Evolutionary conservation across 768 basidiomycete species (phyloP).

Genomic region (Leccinum pellstonianum): DNA sequence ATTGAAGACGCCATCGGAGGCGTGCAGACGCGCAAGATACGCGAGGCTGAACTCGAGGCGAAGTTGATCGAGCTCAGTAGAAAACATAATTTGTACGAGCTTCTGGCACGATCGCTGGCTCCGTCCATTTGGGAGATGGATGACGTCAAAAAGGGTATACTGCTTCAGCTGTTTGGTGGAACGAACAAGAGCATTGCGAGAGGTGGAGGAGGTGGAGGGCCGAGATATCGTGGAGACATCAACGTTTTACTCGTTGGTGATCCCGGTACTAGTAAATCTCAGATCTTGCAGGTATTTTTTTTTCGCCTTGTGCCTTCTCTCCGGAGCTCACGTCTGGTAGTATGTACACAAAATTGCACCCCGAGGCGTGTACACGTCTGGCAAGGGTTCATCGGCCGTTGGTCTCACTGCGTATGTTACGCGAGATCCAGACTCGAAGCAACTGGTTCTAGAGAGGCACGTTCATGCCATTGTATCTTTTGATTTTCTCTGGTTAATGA

Average conservation of each 20-base stretch:
- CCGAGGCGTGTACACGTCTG: constrained; percentile 95
- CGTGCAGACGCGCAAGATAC: constrained; percentile 35
- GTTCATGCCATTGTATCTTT: constrained; percentile 9
- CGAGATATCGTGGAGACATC: constrained; percentile 96
- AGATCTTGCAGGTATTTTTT: constrained; percentile 77
- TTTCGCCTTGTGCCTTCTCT: not conserved
- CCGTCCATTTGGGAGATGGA: constrained; percentile 99
- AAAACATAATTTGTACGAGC: constrained; percentile 80
- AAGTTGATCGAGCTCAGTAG: constrained; percentile 71
- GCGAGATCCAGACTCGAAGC: constrained; percentile 96
- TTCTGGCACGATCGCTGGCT: constrained; percentile 81
- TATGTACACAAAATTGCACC: constrained; percentile 99
- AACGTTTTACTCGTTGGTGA: constrained; percentile 97
- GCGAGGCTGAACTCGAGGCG: constrained; percentile 73
- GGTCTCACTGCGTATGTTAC: constrained; percentile 99
- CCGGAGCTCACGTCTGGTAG: constrained; percentile 38
- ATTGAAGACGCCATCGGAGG: constrained; percentile 48
- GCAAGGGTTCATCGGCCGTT: constrained; percentile 97
- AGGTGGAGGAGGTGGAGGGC: constrained; percentile 94
- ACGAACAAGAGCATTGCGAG: constrained; percentile 94
- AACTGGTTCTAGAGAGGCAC: constrained; percentile 93
- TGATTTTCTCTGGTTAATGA: constrained; percentile 2
- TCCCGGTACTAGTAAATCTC: constrained; percentile 95
- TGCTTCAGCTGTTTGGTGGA: constrained; percentile 94
- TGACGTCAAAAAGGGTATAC: constrained; percentile 97